phyloP scores from a whole-genome alignment of 805 yeast genomes.

The Candida loeiensis region DNA sequence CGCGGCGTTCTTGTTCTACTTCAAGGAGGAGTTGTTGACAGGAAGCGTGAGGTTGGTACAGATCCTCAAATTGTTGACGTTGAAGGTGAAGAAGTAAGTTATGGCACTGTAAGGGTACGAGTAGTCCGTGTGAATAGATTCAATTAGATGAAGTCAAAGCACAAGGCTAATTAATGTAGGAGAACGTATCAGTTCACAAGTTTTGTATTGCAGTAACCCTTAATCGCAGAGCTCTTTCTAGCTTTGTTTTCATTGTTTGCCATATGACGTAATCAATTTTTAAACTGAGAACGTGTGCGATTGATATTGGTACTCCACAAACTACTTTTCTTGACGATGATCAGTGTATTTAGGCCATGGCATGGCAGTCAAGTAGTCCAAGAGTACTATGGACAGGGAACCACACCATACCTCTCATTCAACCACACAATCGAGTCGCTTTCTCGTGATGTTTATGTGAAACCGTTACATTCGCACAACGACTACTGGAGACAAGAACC shows the following conservation, averaged over 20 bases:
- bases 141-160: no score
- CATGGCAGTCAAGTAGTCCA: background rate
- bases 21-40: conserved; percentile 78
- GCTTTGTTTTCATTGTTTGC: no score
- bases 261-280: background rate
- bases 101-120: background rate
- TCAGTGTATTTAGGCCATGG: conserved; percentile 15
- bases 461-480: conserved; percentile 61
- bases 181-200: no score
- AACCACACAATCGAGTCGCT: conserved; percentile 24
- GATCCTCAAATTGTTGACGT: conserved; percentile 28
- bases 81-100: conserved; percentile 15
- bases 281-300: background rate
- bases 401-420: conserved; percentile 20
- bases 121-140: no score
- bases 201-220: no score
- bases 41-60: conserved; percentile 55
- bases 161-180: no score
- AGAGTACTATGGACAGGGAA: conserved; percentile 10
- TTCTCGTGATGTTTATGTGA: conserved; percentile 37
- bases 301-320: background rate
- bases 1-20: conserved; percentile 85
- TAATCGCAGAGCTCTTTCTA: no score
- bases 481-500: conserved; percentile 65
- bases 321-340: conserved; percentile 10